Base-by-base conservation (phyloP, 805 yeast species). In the Starmerella sp. region DNA sequence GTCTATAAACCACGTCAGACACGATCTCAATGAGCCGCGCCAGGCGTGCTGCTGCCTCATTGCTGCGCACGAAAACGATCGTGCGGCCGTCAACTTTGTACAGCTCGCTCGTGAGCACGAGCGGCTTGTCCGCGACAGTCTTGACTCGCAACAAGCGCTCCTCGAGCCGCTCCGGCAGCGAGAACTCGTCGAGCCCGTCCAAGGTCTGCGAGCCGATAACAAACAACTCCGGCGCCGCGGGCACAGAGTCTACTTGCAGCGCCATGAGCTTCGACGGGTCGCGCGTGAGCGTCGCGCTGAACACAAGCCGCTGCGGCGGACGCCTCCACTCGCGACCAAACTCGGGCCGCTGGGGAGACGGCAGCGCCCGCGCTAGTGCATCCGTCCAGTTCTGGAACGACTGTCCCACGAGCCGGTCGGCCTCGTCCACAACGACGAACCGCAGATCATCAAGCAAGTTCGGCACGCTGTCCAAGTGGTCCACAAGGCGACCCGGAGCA, bases 321-420 rank as follows among this genome's bases (percentile, higher is more conserved):
- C 71, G 54, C n/a, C 35, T 43, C 71, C 67, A 65, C n/a, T 32
- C 45, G 28, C 42, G 58, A 29, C 47, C 42, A 32, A n/a, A 45
- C 4, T 52, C 46, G 1, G 60, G 63, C 37, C 48, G 46, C 22
- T 17, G 34, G 6, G 57, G 55, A 1, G 31, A 46, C 0, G 60
- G 62, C 28, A 54, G 49, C 1, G 65, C 60, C 51, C 51, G 54
- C 46, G 65, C 64, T 7, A 74, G 47, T 73, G 75, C 62, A 65
- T 76, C 74, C 71, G 86, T 77, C 99, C 99, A 93, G 67, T 89
- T 88, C 69, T 93, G 97, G 69, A 88, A 93, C 13, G 86, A 80
- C 67, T 93, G 97, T 65, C 87, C 88, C 60, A 93, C 84, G 88
- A 91, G 86, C 61, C 89, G 75, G 71, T 91, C 98, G 2, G 96